Base-by-base conservation (phyloP, 2,329 filamentous ascomycete species). In the Hymenoscyphus albidus region DNA sequence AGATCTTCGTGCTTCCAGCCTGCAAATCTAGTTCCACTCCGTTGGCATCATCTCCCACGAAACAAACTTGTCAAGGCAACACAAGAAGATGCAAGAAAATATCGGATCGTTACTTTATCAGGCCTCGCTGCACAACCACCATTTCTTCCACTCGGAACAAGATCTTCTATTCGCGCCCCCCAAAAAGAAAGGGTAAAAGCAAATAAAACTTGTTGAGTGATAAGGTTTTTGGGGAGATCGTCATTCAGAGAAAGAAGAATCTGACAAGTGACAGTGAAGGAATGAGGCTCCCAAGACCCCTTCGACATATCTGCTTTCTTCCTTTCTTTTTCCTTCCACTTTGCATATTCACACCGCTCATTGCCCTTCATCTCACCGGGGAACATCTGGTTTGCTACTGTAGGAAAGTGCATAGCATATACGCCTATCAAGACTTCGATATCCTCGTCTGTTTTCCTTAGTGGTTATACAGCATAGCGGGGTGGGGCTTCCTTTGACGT, bases 1-100 rank as follows among this genome's bases (percentile, higher is more conserved):
- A 59, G 59, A 70, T 70, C 67, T 67, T 65, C 61, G 69, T 69
- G 42, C 63, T 32, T 61, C 68, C 62, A 62, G 42, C 55, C 32
- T 60, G 27, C 68, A 62, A 63, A 65, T 67, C 65, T 62, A 55
- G 27, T 58, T 61, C 39, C 59, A 58, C 44, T 58, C 59, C 32
- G 58, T 56, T 61, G 63, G 58, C 55, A 48, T 22, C 54, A 56
- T 22, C 61, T 38, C 31, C 62, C 48, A 48, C 58, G 44, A 56
- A 51, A 64, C 58, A 60, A 55, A 58, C 35, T 27, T n/a, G 18
- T 31, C 44, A 16, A 13, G 18, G n/a, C 51, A 61, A 40, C 22
- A 31, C 39, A 58, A 31, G 31, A 56, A 59, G 31, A 40, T 22
- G 35, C 61, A 58, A 38, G 40, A 27, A 39, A 59, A 14, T 35